Conservation (phyloP, 768 basidiomycete genomes). For the Antrodiella citrinella region DNA sequence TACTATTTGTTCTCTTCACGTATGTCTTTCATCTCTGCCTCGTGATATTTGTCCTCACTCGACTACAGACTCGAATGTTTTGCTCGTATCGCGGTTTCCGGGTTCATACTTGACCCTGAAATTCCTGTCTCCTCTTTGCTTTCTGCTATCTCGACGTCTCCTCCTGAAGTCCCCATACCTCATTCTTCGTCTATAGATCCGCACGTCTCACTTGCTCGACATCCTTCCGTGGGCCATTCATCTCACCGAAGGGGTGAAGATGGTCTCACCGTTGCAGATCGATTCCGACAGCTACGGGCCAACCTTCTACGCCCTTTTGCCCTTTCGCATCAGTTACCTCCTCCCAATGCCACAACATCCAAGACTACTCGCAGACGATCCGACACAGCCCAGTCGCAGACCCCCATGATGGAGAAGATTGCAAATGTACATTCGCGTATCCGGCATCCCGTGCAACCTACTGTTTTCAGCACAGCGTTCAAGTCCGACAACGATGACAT, state of each 20-base stretch:
- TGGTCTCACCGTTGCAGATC: slow-evolving; percentile 40
- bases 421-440: slow-evolving; percentile 30
- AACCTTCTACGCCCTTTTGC: slow-evolving; percentile 50
- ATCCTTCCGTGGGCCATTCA: slow-evolving; percentile 19
- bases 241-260: slow-evolving; percentile 13
- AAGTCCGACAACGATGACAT: slow-evolving; percentile 38
- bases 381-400: slow-evolving; percentile 23
- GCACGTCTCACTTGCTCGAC: slow-evolving; percentile 15
- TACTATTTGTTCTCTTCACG: slow-evolving; percentile 82
- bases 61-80: slow-evolving; percentile 67
- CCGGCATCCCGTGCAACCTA: slow-evolving; percentile 38
- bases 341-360: slow-evolving; percentile 5
- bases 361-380: slow-evolving; percentile 16
- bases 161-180: slow-evolving; percentile 20
- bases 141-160: slow-evolving; percentile 28
- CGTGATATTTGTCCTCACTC: slow-evolving; percentile 1
- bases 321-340: slow-evolving; percentile 24
- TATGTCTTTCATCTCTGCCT: slow-evolving; percentile 23
- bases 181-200: slow-evolving; percentile 11
- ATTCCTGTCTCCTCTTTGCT: slow-evolving; percentile 45
- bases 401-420: slow-evolving; percentile 29
- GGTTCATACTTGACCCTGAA: slow-evolving; percentile 82
- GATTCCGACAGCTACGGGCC: slow-evolving; percentile 34
- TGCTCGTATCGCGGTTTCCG: slow-evolving; percentile 84
- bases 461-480: slow-evolving; percentile 42